Evolutionary conservation across 345 rosid species (phyloP), one percentile per base, ranked within the genome.

Genomic region (Melaleuca quinquenervia): DNA sequence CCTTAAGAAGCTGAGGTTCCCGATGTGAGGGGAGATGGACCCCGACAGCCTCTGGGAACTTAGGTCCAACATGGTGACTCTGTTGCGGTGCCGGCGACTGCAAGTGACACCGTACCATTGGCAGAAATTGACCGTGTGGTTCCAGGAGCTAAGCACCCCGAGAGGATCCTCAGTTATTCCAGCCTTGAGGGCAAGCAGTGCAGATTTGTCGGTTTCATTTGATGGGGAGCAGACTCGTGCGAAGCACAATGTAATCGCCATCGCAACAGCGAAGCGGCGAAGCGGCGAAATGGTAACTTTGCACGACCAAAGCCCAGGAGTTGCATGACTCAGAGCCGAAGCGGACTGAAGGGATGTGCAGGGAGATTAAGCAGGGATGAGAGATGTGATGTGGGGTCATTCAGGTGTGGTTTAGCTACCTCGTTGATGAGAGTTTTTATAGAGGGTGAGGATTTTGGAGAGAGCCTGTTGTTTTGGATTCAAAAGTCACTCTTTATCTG

Each of bases 51-150:
- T 36, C 24, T 16, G 55, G 50, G 83, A 51, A 44, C 24, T 9
- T 14, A 85, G 62, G 26, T 74, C 60, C 29, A 70, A 54, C 29
- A 49, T 41, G 2, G 51, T 74, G 52, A 85, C 86, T 51, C 52
- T 85, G 21, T 51, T 21, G 58, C 3, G 60, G 82, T 74, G 86
- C 52, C 70, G 51, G 2, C 12, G 29, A 48, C 86, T 52, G 24
- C 86, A 85, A 13, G 52, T 70, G 18, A 85, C 27, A 15, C 86
- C 83, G 15, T 21, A 82, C 86, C 86, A 85, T 82, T 70, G 22
- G 62, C 83, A 85, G 2, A 85, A 41, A 29, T 85, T 55, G 48
- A 51, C 4, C 14, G 86, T 64, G 50, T n/a, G 7, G 52, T 85
- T 85, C 86, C 22, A 20, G 2, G 84, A 76, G 84, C 24, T 55